Evolutionary conservation across 306 rosid genomes (phyloP).

Genomic region (Ormosia emarginata): DNA sequence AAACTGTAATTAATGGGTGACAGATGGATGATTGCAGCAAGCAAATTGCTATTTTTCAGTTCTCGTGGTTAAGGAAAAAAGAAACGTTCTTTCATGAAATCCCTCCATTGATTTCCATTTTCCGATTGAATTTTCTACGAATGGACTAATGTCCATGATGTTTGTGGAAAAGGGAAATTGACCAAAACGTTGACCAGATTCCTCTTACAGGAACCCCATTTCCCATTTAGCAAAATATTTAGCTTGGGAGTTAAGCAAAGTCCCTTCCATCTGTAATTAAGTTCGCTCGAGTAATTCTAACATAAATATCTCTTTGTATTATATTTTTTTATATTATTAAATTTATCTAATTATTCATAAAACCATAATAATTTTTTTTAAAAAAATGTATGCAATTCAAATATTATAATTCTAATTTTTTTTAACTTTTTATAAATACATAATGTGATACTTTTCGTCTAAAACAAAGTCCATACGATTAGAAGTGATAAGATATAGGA

Average conservation of each 20-base stretch:
- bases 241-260: constrained; percentile 19
- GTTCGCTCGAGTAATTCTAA: no score
- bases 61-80: neutral
- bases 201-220: constrained; percentile 8
- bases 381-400: no score
- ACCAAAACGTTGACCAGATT: neutral
- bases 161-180: neutral
- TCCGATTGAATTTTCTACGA: constrained; percentile 6
- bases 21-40: neutral
- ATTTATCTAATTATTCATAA: neutral
- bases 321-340: neutral
- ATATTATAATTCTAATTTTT: no score
- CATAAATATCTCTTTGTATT: neutral
- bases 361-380: no score
- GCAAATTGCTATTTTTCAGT: neutral
- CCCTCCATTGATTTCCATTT: neutral
- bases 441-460: no score
- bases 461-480: no score
- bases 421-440: no score
- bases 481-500: no score
- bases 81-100: neutral
- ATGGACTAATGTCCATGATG: neutral
- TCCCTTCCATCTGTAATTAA: neutral
- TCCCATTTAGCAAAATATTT: neutral
- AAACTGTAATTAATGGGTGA: neutral